Conservation (phyloP, 495 filamentous ascomycete species). For the Baudoinia panamericana region DNA sequence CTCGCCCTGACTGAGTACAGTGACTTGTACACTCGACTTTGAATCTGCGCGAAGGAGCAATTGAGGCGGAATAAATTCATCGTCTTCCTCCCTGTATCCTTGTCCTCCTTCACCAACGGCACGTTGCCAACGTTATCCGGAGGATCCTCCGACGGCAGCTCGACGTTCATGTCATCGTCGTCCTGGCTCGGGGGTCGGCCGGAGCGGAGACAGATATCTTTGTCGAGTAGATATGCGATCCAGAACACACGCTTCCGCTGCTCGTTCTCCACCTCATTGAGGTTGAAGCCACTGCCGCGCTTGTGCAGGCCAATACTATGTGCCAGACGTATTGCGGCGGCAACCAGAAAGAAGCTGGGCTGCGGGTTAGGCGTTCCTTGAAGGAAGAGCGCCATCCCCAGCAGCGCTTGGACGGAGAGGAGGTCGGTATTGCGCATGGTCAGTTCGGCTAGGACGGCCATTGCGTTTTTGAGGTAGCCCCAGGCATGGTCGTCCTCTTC, state of each 20-base stretch:
- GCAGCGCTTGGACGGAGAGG: slow-evolving; percentile 85
- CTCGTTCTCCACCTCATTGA: slow-evolving; percentile 83
- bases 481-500: slow-evolving; percentile 91
- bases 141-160: slow-evolving; percentile 83
- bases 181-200: slow-evolving; percentile 90
- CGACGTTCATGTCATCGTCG: slow-evolving; percentile 97
- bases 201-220: slow-evolving; percentile 85
- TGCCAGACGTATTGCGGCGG: slow-evolving; percentile 80
- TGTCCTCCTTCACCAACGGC: slow-evolving; percentile 40
- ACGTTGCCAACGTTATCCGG: slow-evolving; percentile 88
- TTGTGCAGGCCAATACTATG: slow-evolving; percentile 95
- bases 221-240: slow-evolving; percentile 94
- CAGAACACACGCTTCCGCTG: slow-evolving; percentile 95
- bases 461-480: slow-evolving; percentile 91
- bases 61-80: slow-evolving; percentile 87
- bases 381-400: slow-evolving; percentile 92
- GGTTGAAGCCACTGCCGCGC: slow-evolving; percentile 74
- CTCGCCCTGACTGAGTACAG: slow-evolving; percentile 88
- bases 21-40: slow-evolving; percentile 85
- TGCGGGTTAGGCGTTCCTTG: slow-evolving; percentile 96
- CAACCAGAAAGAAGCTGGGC: slow-evolving; percentile 84
- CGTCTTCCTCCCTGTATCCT: slow-evolving; percentile 77
- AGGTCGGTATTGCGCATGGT: slow-evolving; percentile 94
- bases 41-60: slow-evolving; percentile 81
- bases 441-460: slow-evolving; percentile 80